Conservation (phyloP, 2,329 filamentous ascomycete species). For the Trichoderma simmonsii region DNA sequence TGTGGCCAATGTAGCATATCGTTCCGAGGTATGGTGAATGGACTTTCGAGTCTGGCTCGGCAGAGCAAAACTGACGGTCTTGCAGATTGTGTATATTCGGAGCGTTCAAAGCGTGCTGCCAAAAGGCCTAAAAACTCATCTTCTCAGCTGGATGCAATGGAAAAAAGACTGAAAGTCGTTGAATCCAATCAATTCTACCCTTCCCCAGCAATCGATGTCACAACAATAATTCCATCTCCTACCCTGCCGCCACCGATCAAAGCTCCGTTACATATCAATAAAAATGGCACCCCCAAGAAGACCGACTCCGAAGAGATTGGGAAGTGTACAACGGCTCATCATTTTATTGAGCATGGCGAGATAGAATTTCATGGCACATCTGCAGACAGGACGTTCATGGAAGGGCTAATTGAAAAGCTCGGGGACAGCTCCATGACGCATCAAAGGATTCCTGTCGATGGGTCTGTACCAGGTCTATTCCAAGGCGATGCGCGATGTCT, state of each 20-base stretch:
- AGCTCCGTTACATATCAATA: neutral
- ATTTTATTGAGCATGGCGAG: neutral
- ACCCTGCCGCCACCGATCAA: neutral
- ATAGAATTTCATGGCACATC: neutral
- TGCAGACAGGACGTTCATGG: conserved; percentile 1
- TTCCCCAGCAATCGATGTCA: neutral
- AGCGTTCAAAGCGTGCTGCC: neutral
- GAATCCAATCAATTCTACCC: neutral
- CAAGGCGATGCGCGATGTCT: neutral
- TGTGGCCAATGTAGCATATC: conserved; percentile 4
- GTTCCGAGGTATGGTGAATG: neutral
- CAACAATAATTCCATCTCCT: neutral
- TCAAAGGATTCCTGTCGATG: neutral
- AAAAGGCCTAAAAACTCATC: neutral
- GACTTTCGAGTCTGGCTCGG: neutral
- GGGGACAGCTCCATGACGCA: neutral
- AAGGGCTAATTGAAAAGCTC: neutral
- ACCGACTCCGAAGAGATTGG: neutral
- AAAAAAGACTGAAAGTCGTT: neutral
- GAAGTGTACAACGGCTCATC: neutral
- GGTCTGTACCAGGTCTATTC: neutral
- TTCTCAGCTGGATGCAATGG: neutral
- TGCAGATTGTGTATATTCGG: neutral
- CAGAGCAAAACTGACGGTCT: neutral
- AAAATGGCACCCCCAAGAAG: neutral